Conservation (phyloP, 1,284 basidiomycete species). For the Fistulina hepatica region DNA sequence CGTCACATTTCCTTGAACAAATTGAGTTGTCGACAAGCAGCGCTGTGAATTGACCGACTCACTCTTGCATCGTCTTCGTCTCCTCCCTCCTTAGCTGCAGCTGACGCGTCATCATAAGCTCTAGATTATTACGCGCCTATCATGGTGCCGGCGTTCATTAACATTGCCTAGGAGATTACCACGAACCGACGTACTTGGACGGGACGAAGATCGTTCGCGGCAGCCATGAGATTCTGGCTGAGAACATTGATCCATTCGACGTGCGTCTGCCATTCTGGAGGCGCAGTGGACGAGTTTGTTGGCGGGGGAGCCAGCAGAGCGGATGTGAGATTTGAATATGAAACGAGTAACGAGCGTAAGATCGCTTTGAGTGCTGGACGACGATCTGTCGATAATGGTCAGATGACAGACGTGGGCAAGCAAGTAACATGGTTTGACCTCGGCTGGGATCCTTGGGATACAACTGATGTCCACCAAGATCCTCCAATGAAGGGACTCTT, state of each 20-base stretch:
- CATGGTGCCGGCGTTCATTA: constrained; percentile 19
- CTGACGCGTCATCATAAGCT: constrained; percentile 66
- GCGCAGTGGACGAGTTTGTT: constrained; percentile 28
- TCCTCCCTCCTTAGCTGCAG: constrained; percentile 59
- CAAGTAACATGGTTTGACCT: constrained; percentile 30
- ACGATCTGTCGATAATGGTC: constrained; percentile 38
- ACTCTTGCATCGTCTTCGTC: constrained; percentile 54
- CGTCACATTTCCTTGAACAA: constrained; percentile 50
- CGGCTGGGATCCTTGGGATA: constrained; percentile 58
- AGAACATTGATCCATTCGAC: constrained; percentile 67
- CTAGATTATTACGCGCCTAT: constrained; percentile 64
- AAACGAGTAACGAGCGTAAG: constrained; percentile 57
- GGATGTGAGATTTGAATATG: constrained; percentile 55
- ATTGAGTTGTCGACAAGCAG: neutral
- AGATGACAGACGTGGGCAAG: constrained; percentile 2
- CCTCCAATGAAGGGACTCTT: constrained; percentile 58
- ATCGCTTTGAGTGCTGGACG: constrained; percentile 58
- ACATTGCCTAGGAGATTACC: constrained; percentile 2
- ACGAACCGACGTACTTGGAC: constrained; percentile 43
- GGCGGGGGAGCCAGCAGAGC: constrained; percentile 55
- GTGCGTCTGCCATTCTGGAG: constrained; percentile 60
- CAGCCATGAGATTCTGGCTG: constrained; percentile 73
- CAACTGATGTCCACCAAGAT: constrained; percentile 59
- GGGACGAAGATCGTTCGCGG: constrained; percentile 71
- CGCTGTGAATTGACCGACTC: constrained; percentile 17